Evolutionary conservation across 495 filamentous ascomycete species (phyloP), one percentile per base, ranked within the genome.

Genomic region (Podospora pseudoanserina): DNA sequence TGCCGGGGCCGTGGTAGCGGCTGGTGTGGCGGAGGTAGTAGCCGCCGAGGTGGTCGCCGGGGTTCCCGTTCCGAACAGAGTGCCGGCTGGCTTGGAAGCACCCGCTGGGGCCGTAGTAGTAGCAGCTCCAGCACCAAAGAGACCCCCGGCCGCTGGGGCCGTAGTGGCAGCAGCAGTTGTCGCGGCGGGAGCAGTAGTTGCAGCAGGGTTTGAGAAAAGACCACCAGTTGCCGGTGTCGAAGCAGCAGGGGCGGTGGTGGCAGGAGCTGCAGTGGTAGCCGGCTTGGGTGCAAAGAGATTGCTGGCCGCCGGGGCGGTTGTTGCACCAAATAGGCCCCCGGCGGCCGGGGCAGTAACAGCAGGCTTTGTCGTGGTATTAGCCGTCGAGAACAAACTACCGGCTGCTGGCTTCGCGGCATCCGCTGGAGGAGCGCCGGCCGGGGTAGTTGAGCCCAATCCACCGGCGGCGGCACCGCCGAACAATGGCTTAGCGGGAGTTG

Each of bases 341-440:
- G 66, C 26, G 65, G 72, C 74, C 28, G 74, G 57, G 27, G 56
- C 54, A 32, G 68, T 70, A 44, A 69, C 71, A 60, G 75, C 72
- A 5, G 72, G 69, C 4, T 71, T 72, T 27, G 74, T 74, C 13
- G 75, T 26, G 23, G n/a, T 5, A 49, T 11, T 49, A 2, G 39
- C 39, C 28, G 44, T 49, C 6, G 63, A 66, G 56, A 74, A 70
- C 57, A 69, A 32, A 65, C 18, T 7, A 2, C 44, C 66, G 3
- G 71, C 64, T 49, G 30, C 4, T 16, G 74, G 65, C 69, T 74
- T 76, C 26, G 74, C 61, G 19, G 54, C 55, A 32, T 70, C 73
- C 26, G 71, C 69, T 16, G 76, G 76, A 60, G 76, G 76, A 18
- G 73, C 73, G 2, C 76, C 76, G 27, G 76, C 76, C 15, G 76